phyloP scores from a whole-genome alignment of 2,329 filamentous ascomycete species.

The Dactylellina drechsleri region DNA sequence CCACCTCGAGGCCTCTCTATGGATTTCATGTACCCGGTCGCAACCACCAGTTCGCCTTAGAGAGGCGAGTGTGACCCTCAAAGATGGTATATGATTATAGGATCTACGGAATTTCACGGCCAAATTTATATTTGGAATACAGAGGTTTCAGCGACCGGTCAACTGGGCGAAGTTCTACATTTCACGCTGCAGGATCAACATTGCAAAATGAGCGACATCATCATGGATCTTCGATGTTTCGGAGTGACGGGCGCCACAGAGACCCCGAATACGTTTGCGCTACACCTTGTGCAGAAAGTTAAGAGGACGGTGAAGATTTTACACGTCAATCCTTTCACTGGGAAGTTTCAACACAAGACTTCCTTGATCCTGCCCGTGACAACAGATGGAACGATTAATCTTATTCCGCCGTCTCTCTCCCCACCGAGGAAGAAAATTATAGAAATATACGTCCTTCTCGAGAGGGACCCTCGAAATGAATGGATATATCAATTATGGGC shows the following conservation, averaged over 20 bases:
- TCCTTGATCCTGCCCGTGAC: neutral
- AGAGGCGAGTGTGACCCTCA: slow-evolving; percentile 5
- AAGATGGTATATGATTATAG: slow-evolving; percentile 35
- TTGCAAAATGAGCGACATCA: slow-evolving; percentile 26
- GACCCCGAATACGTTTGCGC: slow-evolving; percentile 15
- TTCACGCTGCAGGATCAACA: neutral
- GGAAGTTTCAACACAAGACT: slow-evolving; percentile 5
- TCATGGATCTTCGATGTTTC: slow-evolving; percentile 10
- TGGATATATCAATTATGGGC: slow-evolving; percentile 34
- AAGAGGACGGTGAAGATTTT: slow-evolving; percentile 25
- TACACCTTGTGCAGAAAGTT: slow-evolving; percentile 15
- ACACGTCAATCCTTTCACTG: slow-evolving; percentile 33
- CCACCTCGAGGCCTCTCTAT: slow-evolving; percentile 36
- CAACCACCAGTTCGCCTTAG: slow-evolving; percentile 26
- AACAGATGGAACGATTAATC: no score
- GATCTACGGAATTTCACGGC: slow-evolving; percentile 24
- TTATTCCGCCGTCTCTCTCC: no score
- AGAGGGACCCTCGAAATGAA: neutral
- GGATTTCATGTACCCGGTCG: slow-evolving; percentile 19
- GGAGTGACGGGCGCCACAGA: neutral
- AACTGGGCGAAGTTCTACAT: neutral
- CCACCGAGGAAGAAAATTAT: slow-evolving; percentile 25
- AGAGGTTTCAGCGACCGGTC: slow-evolving; percentile 10
- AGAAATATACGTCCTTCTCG: slow-evolving; percentile 5
- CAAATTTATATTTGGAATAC: slow-evolving; percentile 27